phyloP scores from a whole-genome alignment of 106 monocot genomes.

The Dioscorea zingiberensis region DNA sequence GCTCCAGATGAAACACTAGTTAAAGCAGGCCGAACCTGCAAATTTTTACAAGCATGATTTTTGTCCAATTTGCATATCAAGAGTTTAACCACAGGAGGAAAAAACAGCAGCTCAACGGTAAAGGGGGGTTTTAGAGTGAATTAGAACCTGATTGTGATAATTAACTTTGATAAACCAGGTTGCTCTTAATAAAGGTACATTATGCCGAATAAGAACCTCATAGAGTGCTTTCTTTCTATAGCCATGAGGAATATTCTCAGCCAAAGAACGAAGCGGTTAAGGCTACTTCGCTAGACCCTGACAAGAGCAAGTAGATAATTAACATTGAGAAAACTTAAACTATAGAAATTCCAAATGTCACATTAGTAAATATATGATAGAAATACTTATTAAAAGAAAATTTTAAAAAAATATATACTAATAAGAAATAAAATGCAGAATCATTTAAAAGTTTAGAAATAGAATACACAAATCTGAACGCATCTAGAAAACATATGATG shows the following conservation, averaged over 20 bases:
- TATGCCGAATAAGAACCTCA: constrained; percentile 88
- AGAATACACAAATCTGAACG: too few relatives aligned
- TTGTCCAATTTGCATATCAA: not conserved
- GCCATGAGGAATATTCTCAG: constrained; percentile 94
- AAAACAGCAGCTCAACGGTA: too few relatives aligned
- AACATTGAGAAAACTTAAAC: too few relatives aligned
- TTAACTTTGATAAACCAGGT: constrained; percentile 98
- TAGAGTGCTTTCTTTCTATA: constrained; percentile 84
- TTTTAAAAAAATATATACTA: too few relatives aligned
- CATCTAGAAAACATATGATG: too few relatives aligned
- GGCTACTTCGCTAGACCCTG: constrained; percentile 84
- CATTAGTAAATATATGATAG: too few relatives aligned
- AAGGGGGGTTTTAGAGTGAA: too few relatives aligned
- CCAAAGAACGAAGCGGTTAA: constrained; percentile 72
- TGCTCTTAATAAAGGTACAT: constrained; percentile 81
- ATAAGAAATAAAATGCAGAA: too few relatives aligned
- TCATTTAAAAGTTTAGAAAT: too few relatives aligned
- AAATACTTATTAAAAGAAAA: too few relatives aligned
- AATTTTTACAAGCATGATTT: not conserved
- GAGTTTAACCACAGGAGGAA: too few relatives aligned
- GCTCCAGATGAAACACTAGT: constrained; percentile 39
- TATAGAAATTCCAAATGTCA: too few relatives aligned
- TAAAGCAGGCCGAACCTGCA: constrained; percentile 52
- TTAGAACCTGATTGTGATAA: constrained; percentile 90
- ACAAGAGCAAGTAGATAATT: not conserved